phyloP scores from a whole-genome alignment of 2,329 filamentous ascomycete species.

The Rosellinia necatrix region DNA sequence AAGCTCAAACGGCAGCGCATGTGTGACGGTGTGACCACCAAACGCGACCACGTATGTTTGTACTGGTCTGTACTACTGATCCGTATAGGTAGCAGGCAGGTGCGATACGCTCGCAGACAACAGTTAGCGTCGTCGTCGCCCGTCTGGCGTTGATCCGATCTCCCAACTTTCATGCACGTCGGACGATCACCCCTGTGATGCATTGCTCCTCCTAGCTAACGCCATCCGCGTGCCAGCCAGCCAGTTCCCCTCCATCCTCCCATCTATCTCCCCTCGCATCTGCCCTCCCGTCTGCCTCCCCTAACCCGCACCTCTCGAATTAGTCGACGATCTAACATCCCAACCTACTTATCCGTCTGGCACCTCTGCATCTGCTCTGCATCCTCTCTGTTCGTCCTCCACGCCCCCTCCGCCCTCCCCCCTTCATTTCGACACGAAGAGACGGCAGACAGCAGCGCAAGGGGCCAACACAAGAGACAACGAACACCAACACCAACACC shows the following conservation, averaged over 20 bases:
- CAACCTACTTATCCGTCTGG: too few species aligned
- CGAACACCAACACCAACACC: neutral
- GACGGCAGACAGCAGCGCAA: neutral
- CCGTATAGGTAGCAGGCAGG: conserved; percentile 2
- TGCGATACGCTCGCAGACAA: neutral
- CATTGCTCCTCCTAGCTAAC: too few species aligned
- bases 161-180: conserved; percentile 1
- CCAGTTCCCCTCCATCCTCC: neutral
- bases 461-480: neutral
- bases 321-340: too few species aligned
- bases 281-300: neutral
- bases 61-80: neutral
- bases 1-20: neutral
- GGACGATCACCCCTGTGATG: neutral
- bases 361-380: too few species aligned
- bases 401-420: neutral
- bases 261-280: too few species aligned
- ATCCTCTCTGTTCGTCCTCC: too few species aligned
- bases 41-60: conserved; percentile 13
- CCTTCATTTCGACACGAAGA: neutral
- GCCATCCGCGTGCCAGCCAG: too few species aligned
- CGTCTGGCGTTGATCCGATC: neutral
- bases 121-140: neutral
- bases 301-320: too few species aligned
- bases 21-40: neutral